Evolutionary conservation across 2,329 filamentous ascomycete species (phyloP), one percentile per base, ranked within the genome.

Genomic region (Cryphonectria nitschkei): DNA sequence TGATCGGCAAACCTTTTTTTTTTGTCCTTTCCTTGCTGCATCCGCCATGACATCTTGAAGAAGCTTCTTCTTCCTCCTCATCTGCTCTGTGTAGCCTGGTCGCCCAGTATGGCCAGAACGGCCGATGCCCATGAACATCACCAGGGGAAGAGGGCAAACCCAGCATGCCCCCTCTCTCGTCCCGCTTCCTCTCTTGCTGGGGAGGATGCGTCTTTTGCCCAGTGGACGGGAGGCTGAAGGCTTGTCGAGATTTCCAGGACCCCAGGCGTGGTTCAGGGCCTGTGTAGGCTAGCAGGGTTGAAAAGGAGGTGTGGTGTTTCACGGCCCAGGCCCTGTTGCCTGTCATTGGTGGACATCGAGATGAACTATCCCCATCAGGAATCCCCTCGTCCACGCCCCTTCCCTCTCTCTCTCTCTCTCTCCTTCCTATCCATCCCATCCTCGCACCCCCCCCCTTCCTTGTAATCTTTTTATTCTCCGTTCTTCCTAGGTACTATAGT

Each of bases 291-390:
- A 61, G 62, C 67, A 66, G 67, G 69, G 54, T 39, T 19, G 67
- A 69, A 72, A 72, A 72, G 67, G 70, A 69, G 67, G 63, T 56
- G 67, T 43, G 46, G 41, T 69, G 70, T 72, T 72, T 72, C 70
- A 72, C 46, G 63, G 63, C 58, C 70, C 67, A 69, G 61, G 67
- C 22, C 58, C 62, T 46, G 69, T 46, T 43, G 54, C 58, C 56
- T 64, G 58, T 41, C 29, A 50, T 54, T 56, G 54, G 70, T 71
- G 63, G 41, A n/a, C 26, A 14, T 22, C 16, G 39, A 65, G 63
- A 65, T 65, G 63, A 52, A 50, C 26, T n/a, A 63, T 32, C 63
- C 63, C 61, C 5, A 22, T 39, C 7, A 37, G 66, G 69, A 56
- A n/a, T 63, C 52, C 61, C 56, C 22, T 65, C 61, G 13, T 7